phyloP scores from a whole-genome alignment of 345 rosid genomes.

The Eucalyptus tenuipes region DNA sequence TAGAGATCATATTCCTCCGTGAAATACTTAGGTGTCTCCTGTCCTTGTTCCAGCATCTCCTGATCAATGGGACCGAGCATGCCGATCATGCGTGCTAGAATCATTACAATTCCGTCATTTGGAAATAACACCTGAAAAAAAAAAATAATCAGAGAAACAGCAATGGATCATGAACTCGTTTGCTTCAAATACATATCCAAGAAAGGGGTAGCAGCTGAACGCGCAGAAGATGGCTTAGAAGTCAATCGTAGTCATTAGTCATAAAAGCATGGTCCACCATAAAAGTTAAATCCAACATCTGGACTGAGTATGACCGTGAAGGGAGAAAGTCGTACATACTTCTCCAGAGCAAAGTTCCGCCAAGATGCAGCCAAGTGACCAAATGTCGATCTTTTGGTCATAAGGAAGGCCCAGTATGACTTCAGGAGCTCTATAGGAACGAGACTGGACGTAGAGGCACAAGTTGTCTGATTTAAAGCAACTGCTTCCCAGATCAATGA shows the following conservation, averaged over 20 bases:
- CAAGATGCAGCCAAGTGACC: conserved; percentile 96
- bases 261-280: not conserved
- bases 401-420: conserved; percentile 90
- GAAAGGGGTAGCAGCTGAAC: not conserved
- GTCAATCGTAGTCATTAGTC: not conserved
- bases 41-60: conserved; percentile 71
- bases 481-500: conserved; percentile 99
- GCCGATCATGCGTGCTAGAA: conserved; percentile 63
- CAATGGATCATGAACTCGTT: not conserved
- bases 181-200: not conserved
- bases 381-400: conserved; percentile 78
- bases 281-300: not conserved
- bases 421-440: conserved; percentile 97
- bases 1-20: conserved; percentile 70
- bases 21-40: conserved; percentile 77
- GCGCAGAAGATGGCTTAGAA: not conserved
- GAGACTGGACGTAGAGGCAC: conserved; percentile 83
- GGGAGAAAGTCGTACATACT: conserved; percentile 24
- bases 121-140: conserved; percentile 75
- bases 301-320: not conserved
- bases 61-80: conserved; percentile 70
- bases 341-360: conserved; percentile 91
- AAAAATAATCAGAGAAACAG: not conserved
- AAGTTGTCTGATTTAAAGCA: conserved; percentile 78
- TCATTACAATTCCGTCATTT: conserved; percentile 64